Evolutionary conservation across 129 eudicot species (phyloP).

Genomic region (Rutidosis leptorrhynchoides): DNA sequence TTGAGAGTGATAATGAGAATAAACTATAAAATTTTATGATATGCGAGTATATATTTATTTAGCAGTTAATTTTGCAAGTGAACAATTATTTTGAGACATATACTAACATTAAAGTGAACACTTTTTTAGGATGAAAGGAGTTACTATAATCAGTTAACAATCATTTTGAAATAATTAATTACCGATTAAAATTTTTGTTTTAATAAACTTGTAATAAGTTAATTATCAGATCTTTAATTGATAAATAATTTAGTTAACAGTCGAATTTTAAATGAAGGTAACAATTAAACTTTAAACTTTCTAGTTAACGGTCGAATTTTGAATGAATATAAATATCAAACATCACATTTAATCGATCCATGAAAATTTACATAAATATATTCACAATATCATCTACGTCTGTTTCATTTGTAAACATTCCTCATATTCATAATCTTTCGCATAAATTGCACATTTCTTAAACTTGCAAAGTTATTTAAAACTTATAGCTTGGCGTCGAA

Average conservation of each 20-base stretch:
- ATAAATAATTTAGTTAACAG: not conserved
- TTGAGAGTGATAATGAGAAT: too few species aligned
- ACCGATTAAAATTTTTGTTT: not conserved
- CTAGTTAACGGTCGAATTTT: not conserved
- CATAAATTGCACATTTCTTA: not conserved
- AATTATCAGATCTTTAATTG: not conserved
- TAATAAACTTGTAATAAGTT: not conserved
- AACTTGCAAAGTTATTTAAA: not conserved
- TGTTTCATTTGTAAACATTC: not conserved
- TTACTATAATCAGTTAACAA: not conserved
- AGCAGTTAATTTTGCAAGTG: too few species aligned
- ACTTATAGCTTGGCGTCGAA: not conserved
- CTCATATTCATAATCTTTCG: not conserved
- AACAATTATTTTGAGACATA: too few species aligned
- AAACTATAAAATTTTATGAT: too few species aligned
- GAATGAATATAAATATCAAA: not conserved
- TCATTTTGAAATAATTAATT: not conserved
- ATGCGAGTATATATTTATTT: too few species aligned
- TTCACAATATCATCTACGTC: not conserved
- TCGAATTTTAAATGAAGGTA: not conserved
- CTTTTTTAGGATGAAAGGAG: too few species aligned
- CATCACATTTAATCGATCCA: not conserved
- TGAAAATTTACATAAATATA: not conserved
- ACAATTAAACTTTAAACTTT: not conserved
- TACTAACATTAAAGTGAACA: too few species aligned